A percentile compares a stretch with the other conserved stretches of the same genome.
Evolutionary conservation across 75 land plant genomes (phyloP).

Genomic region (Adiantum capillusveneris): DNA sequence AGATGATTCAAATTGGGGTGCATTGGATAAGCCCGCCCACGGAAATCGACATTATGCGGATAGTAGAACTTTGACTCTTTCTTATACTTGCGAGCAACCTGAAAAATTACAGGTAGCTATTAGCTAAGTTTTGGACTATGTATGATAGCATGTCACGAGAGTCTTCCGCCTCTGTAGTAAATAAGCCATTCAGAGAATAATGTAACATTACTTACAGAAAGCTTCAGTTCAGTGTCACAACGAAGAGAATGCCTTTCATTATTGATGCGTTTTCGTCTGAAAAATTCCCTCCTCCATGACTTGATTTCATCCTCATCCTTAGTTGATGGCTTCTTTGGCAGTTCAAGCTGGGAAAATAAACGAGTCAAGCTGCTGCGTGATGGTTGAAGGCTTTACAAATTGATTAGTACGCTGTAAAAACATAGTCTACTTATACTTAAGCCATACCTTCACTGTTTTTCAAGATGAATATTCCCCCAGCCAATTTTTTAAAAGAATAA

Average conservation of each 20-base stretch:
- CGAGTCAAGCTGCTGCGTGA: no score
- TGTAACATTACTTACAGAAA: slow-evolving; percentile 45
- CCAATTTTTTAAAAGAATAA: no score
- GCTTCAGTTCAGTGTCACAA: slow-evolving; percentile 82
- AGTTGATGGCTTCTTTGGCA: slow-evolving; percentile 49
- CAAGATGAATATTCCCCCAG: no score
- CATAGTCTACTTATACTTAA: no score
- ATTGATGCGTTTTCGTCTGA: slow-evolving; percentile 61
- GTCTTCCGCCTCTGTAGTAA: no score
- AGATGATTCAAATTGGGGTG: slow-evolving; percentile 90
- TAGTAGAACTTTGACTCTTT: slow-evolving; percentile 79
- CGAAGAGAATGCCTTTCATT: slow-evolving; percentile 72
- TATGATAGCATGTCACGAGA: no score
- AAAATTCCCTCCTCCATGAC: slow-evolving; percentile 45
- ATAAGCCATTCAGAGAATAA: background rate
- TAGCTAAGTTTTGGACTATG: no score
- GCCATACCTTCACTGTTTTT: no score
- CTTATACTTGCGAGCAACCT: slow-evolving; percentile 78
- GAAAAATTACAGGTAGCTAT: no score
- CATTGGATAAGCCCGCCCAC: slow-evolving; percentile 93
- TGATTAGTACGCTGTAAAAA: no score
- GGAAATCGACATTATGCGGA: slow-evolving; percentile 92
- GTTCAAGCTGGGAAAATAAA: slow-evolving; percentile 47
- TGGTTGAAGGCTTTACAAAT: no score
- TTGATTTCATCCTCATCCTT: slow-evolving; percentile 42